Base-by-base conservation (phyloP, 495 filamentous ascomycete genomes). In the Penicillium desertorum region DNA sequence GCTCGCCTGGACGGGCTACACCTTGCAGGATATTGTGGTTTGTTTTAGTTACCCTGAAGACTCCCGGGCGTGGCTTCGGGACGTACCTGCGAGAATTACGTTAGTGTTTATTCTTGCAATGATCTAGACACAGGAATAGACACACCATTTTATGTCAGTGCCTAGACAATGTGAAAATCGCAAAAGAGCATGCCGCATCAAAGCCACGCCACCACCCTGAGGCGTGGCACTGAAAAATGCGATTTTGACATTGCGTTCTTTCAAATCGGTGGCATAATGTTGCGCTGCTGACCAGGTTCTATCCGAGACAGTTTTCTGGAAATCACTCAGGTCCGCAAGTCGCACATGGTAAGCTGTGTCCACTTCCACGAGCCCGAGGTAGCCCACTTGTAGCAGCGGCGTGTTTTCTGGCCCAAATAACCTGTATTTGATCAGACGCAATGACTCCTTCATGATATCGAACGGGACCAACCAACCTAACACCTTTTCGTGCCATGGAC, bases 21-120 rank as follows among this genome's bases (percentile, higher is more conserved):
- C 91, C 91, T 76, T 96, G 91, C 3, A 96, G 84, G 63, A 94
- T 94, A 67, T 96, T 96, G 80, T 96, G 91, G 62, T 91, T 89
- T 46, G 86, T 92, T 72, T 96, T 96, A 54, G 91, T 96, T 57
- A 91, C 87, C 34, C 89, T 83, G 71, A 95, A 96, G 16, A 93
- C 88, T 17, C 87, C 88, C 0, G 90, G 90, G 34, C 86, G 86
- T 17, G 91, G 91, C 65, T 91, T 92, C 5, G 91, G 91, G 3
- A 95, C 91, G 62, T 83, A 86, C 81, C 81, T 85, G 14, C 14
- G 11, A 23, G 6, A 0, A 36, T 17, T 5, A 3, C n/a, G 17
- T 54, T 43, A 54, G 51, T 25, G 5, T 17, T 23, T 6, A 32
- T 10, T 19, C 6, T 17, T 51, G 10, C 44, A 27, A 27, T 14